Base-by-base conservation (phyloP, 495 filamentous ascomycete genomes). In the Haplographium delicatum region DNA sequence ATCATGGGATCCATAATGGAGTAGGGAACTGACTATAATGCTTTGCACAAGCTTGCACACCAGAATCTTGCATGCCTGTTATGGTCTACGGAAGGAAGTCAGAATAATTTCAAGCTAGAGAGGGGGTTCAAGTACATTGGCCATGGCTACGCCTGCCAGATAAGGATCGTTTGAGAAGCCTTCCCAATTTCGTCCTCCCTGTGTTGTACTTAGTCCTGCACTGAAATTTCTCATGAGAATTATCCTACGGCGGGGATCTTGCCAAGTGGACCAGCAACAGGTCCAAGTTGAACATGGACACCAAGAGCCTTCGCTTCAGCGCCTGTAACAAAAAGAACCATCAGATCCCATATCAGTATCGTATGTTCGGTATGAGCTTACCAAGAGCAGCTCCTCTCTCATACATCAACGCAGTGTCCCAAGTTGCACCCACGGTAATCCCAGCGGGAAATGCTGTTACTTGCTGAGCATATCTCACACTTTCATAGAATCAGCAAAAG, bases 241-340 rank as follows among this genome's bases (percentile, higher is more conserved):
- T 15, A 20, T 8, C 42, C 25, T 22, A 45, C 50, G 26, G 28
- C 42, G 15, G 89, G 83, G 23, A 73, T 65, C 40, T 85, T 81
- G 19, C 88, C 88, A 15, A 94, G 68, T 1, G 91, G 90, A 0
- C 91, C 91, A 34, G 88, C 86, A 18, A 93, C 91, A 7, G 91
- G 91, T 1, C 91, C 91, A 23, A 97, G 73, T 54, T 89, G 78
- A 18, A 95, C 79, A 55, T 94, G 88, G 47, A 94, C 76, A 48
- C 89, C 89, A 64, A 60, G 37, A 2, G 44, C 53, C 27, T 60
- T 60, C 25, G 57, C 42, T 28, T 56, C 57, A 19, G 30, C 20
- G 8, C 57, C 57, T 54, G 22, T 23, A 11, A 26, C 18, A 22
- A 50, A 44, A 16, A 35, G n/a, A n/a, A n/a, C n/a, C n/a, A n/a